Base-by-base conservation (phyloP, 305 asterid genomes). In the Striga hermonthica region DNA sequence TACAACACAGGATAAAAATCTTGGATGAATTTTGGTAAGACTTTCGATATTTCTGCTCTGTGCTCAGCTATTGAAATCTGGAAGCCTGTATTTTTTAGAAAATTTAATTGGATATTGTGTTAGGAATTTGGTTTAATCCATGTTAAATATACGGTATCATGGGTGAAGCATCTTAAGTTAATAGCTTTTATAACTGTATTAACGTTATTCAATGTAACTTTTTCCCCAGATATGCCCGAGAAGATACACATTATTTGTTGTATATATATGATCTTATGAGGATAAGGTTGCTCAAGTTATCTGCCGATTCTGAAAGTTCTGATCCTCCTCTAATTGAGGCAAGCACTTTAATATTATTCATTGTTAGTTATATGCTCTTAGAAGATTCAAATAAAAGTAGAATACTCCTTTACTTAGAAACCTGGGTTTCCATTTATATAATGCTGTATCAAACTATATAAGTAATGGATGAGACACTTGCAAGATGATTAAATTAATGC, bases 161-260 rank as follows among this genome's bases (percentile, higher is more conserved):
- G 49, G 59, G 70, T 65, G 52, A n/a, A 57, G 54, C 57, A 54
- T 64, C 45, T 62, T 13, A 57, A 64, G 31, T 47, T 65, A 35
- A 5, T 57, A 64, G 53, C 38, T 60, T 22, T 64, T 67, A 44
- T 74, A 56, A 53, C 61, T 52, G 12, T 56, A 15, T 66, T 58
- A 31, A 59, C 37, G 22, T 36, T 40, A 38, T 13, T 70, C 57
- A 65, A 44, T 74, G 66, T 62, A 49, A 50, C 72, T 74, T 31
- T 72, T 75, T 36, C 60, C 67, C 62, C 81, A 91, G 96, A 79
- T 93, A 93, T 78, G 99, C 97, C 36, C 81, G 99, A 81, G 99
- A 93, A 80, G 99, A 93, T 73, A 90, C 99, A 36, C 99, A 93
- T 77, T 93, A 88, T 84, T 86, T 93, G 80, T 66, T 93, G 82